Percentiles rank a stretch among this genome's conserved stretches.
Evolutionary conservation across 2,329 filamentous ascomycete species (phyloP).

Genomic region (Venturia effusa): DNA sequence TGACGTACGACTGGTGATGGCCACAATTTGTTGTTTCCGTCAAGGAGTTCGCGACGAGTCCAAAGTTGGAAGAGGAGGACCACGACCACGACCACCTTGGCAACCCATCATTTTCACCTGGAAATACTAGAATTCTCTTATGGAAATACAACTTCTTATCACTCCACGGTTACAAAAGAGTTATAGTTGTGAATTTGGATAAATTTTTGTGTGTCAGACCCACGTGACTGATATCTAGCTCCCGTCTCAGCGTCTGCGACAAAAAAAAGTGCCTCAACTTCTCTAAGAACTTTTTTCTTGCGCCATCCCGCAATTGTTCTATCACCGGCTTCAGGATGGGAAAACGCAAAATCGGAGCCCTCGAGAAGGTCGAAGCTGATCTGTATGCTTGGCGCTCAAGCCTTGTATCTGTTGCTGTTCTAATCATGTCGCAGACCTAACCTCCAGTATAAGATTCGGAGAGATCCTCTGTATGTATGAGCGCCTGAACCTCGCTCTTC

Average conservation of each 20-base stretch:
- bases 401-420: neutral
- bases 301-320: neutral
- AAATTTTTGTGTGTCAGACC: too few species aligned
- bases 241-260: neutral
- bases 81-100: too few species aligned
- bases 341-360: conserved; percentile 80
- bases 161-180: too few species aligned
- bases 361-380: conserved; percentile 93
- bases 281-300: neutral
- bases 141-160: too few species aligned
- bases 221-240: neutral
- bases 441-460: conserved; percentile 82
- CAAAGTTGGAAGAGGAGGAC: too few species aligned
- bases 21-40: too few species aligned
- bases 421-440: conserved; percentile 49
- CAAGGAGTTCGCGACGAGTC: too few species aligned
- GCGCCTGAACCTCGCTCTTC: neutral
- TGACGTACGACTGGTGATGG: too few species aligned
- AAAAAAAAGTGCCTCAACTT: neutral
- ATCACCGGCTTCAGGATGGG: conserved; percentile 43
- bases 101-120: too few species aligned
- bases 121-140: too few species aligned
- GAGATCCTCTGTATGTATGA: conserved; percentile 62
- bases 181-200: too few species aligned
- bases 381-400: conserved; percentile 39